These are phyloP conservation scores for Fusarium sp. DNA, from an alignment of 2,329 filamentous ascomycete species.

Conservation along the genomic window DNA sequence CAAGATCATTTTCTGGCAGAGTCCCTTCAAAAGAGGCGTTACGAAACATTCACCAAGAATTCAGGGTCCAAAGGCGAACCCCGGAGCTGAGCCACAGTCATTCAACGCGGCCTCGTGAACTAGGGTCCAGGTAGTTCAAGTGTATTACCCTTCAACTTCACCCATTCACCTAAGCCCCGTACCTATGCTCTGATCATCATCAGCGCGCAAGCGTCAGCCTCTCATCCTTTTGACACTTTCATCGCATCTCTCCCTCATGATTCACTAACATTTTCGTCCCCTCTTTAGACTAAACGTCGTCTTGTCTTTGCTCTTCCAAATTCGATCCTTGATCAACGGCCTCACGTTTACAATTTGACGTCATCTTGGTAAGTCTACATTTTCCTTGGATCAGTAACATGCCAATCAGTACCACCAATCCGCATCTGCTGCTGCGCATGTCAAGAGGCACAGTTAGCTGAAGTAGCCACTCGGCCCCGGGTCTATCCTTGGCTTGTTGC, in stretches of 20 bases:
- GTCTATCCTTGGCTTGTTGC: slow-evolving; percentile 8
- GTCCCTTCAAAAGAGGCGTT: neutral
- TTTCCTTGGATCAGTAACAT: slow-evolving; percentile 31
- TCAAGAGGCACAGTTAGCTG: slow-evolving; percentile 14
- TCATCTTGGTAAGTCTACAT: slow-evolving; percentile 44
- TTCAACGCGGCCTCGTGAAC: slow-evolving; percentile 41
- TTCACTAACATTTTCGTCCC: slow-evolving; percentile 1
- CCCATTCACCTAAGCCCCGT: slow-evolving; percentile 28
- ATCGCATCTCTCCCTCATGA: neutral
- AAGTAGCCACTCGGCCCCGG: slow-evolving; percentile 4
- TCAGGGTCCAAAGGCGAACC: slow-evolving; percentile 20
- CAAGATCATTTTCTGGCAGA: neutral
- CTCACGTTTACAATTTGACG: slow-evolving; percentile 40
- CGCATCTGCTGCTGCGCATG: slow-evolving; percentile 15
- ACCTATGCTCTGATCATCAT: slow-evolving; percentile 9
- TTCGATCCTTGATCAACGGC: slow-evolving; percentile 3
- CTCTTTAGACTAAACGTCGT: slow-evolving; percentile 16
- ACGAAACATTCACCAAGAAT: neutral
- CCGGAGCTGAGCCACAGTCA: slow-evolving; percentile 46
- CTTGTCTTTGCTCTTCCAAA: slow-evolving; percentile 12
- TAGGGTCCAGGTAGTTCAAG: slow-evolving; percentile 31
- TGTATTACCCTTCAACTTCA: slow-evolving; percentile 23
- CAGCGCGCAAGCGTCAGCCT: slow-evolving; percentile 3
- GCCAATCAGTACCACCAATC: slow-evolving; percentile 28
- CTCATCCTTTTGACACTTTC: slow-evolving; percentile 3